A percentile compares a stretch with the other conserved stretches of the same genome.
phyloP scores from a whole-genome alignment of 441 rosid genomes.

The Corymbia calophylla region DNA sequence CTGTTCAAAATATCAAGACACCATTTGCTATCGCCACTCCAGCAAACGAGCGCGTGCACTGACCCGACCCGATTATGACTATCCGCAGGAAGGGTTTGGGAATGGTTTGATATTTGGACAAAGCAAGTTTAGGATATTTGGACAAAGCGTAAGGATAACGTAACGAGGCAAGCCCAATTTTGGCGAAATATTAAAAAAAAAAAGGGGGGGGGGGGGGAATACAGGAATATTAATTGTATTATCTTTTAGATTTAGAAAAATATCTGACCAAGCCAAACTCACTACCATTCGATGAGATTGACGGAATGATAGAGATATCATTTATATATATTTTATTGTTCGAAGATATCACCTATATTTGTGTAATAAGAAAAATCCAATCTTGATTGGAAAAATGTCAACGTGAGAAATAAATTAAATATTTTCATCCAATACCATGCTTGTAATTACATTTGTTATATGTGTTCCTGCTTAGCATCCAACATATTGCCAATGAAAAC shows the following conservation, averaged over 20 bases:
- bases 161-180: background rate
- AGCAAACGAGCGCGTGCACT: background rate
- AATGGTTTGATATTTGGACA: background rate
- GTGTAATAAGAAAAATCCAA: fast-evolving
- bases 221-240: background rate
- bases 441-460: background rate
- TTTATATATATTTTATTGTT: too few relatives aligned
- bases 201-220: too few relatives aligned
- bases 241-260: background rate
- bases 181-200: background rate
- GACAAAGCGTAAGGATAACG: background rate
- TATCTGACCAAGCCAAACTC: background rate
- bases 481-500: background rate
- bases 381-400: background rate
- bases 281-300: background rate
- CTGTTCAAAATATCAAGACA: background rate
- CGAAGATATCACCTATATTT: background rate
- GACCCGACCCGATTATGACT: background rate
- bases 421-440: background rate
- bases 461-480: background rate
- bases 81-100: background rate
- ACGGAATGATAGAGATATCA: background rate
- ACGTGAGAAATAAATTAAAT: background rate
- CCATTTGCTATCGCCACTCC: background rate
- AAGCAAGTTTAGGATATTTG: too few relatives aligned